phyloP scores from a whole-genome alignment of 176 grass and related monocot species.

The Typha latifolia region DNA sequence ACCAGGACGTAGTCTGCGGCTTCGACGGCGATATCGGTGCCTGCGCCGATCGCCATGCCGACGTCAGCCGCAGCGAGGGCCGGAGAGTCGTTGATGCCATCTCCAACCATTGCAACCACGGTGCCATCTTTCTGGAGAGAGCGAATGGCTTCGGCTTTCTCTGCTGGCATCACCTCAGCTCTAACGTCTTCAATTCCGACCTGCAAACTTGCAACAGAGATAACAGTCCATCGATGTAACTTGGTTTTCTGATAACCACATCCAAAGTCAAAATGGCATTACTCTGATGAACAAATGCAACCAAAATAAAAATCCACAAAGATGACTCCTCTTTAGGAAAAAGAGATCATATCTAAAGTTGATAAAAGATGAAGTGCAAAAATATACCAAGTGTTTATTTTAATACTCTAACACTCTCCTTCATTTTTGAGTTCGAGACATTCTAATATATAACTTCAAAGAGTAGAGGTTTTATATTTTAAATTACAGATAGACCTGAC shows the following conservation, averaged over 20 bases:
- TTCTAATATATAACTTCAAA: background rate
- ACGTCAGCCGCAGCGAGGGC: slow-evolving; percentile 19
- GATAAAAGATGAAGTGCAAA: too few relatives aligned
- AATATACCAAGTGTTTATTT: too few relatives aligned
- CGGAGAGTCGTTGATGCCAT: slow-evolving; percentile 78
- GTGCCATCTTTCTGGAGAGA: slow-evolving; percentile 56
- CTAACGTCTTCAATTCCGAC: slow-evolving; percentile 55
- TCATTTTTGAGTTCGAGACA: too few relatives aligned
- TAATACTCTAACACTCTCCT: too few relatives aligned
- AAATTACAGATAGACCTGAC: background rate
- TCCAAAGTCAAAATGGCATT: too few relatives aligned
- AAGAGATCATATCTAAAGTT: too few relatives aligned
- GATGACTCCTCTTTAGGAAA: too few relatives aligned
- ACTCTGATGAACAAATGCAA: too few relatives aligned
- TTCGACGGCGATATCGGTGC: slow-evolving; percentile 50
- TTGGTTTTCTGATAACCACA: background rate
- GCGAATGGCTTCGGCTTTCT: slow-evolving; percentile 43
- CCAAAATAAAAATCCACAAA: too few relatives aligned
- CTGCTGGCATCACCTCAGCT: slow-evolving; percentile 59
- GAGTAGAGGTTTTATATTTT: slow-evolving; percentile 6
- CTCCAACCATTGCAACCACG: slow-evolving; percentile 62
- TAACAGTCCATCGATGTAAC: background rate
- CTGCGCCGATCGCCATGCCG: slow-evolving; percentile 26
- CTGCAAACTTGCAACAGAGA: background rate
- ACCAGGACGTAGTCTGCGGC: slow-evolving; percentile 66